Conservation (phyloP, 768 basidiomycete genomes). For the Termitomyces sp. region DNA sequence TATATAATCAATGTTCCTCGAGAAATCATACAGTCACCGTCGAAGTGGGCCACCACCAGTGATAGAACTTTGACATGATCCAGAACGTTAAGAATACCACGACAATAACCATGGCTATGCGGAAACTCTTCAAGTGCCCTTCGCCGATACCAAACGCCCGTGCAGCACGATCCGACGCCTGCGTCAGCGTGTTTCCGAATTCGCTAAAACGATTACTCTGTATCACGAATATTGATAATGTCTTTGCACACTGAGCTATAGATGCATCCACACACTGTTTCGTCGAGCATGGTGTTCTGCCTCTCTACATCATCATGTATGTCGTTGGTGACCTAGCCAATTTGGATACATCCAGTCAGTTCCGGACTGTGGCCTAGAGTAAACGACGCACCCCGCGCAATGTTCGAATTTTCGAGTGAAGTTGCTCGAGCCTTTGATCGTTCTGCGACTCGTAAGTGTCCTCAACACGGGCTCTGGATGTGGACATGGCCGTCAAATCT, state of each 20-base stretch:
- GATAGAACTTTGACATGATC: constrained; percentile 44
- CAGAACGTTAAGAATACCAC: constrained; percentile 49
- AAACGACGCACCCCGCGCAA: constrained; percentile 59
- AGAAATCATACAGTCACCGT: constrained; percentile 1
- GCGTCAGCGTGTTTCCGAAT: constrained; percentile 55
- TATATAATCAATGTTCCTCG: not conserved
- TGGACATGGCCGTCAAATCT: constrained; percentile 25
- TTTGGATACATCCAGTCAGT: not conserved
- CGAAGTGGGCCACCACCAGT: constrained; percentile 36
- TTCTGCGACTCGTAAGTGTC: constrained; percentile 83
- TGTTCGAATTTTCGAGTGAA: constrained; percentile 80
- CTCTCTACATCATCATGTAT: constrained; percentile 81
- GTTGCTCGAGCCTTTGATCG: constrained; percentile 75
- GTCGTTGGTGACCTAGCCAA: constrained; percentile 72
- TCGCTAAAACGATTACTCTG: constrained; percentile 59
- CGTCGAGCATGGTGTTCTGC: constrained; percentile 74
- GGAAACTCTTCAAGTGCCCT: constrained; percentile 63
- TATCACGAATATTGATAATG: not conserved
- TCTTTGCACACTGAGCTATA: not conserved
- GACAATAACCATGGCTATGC: constrained; percentile 59
- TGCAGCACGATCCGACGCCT: constrained; percentile 63
- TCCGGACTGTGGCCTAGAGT: not conserved
- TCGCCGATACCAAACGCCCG: constrained; percentile 69
- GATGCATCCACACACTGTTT: constrained; percentile 45
- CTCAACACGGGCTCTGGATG: constrained; percentile 44